phyloP scores from a whole-genome alignment of 768 basidiomycete genomes.

The Paxillus rubicundulus region DNA sequence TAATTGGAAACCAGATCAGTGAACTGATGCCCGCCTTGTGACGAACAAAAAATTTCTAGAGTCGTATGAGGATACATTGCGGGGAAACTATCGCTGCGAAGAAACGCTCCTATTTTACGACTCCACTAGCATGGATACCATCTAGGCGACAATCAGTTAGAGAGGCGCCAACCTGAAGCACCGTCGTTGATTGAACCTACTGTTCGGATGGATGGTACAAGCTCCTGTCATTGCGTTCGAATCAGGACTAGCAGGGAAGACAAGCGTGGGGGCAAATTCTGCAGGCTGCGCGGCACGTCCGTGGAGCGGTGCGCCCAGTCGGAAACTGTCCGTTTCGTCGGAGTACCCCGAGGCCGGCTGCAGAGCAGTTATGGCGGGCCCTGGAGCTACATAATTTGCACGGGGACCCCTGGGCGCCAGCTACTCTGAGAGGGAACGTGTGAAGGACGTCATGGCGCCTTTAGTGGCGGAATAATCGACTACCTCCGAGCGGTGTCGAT shows the following conservation, averaged over 20 bases:
- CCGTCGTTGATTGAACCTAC: background rate
- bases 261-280: conserved; percentile 51
- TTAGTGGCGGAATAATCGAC: conserved; percentile 58
- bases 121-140: conserved; percentile 5
- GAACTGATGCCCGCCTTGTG: no score
- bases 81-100: conserved; percentile 2
- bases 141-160: conserved; percentile 7
- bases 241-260: conserved; percentile 50
- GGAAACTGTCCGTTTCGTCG: conserved; percentile 56
- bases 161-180: background rate
- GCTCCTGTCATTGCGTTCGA: conserved; percentile 41
- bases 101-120: conserved; percentile 12
- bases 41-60: no score
- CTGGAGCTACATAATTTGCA: conserved; percentile 51
- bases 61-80: background rate
- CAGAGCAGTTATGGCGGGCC: conserved; percentile 57
- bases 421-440: conserved; percentile 51
- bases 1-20: no score
- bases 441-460: conserved; percentile 58
- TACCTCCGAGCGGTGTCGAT: conserved; percentile 38
- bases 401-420: conserved; percentile 55
- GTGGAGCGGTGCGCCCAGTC: conserved; percentile 47
- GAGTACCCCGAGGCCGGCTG: conserved; percentile 53
- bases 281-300: conserved; percentile 51
- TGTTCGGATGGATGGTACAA: conserved; percentile 37